Evolutionary conservation across 2,329 filamentous ascomycete genomes (phyloP), one percentile per base, ranked within the genome.

Genomic region (Calonectria hawksworthii): DNA sequence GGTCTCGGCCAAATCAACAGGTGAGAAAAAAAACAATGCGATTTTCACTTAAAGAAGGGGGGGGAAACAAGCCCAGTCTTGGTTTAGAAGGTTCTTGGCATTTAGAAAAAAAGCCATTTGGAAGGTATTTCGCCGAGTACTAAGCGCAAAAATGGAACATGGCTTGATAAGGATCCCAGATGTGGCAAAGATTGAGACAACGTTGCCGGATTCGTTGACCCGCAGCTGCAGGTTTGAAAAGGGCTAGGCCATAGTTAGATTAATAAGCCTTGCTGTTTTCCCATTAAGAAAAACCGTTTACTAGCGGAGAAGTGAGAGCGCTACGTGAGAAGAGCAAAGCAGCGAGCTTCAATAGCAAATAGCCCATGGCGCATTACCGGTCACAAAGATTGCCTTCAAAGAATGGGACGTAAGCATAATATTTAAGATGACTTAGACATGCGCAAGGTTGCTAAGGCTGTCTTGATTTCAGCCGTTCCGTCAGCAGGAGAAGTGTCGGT

Each of bases 191-290:
- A 13, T 23, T 47, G 44, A 47, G 44, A 47, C 44, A 47, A 23
- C 9, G 13, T 23, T 23, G 4, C 44, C n/a, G 5, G 10, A 47
- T 47, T 47, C n/a, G 10, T 13, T 47, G 23, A 8, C 3, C 11
- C n/a, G 44, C 44, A 47, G 44, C 8, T 47, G n/a, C 44, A 47
- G 44, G 21, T 11, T 23, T 7, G 2, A 23, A 18, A 1, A 8
- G 4, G 8, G 3, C 21, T 1, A 13, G 10, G 5, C 8, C 9
- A 47, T 23, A 13, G 9, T 23, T 4, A 5, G 13, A 13, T 47
- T 13, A 4, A 13, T 47, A 13, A 11, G 0, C 5, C 11, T 23
- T 21, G n/a, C 1, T 5, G 13, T 5, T n/a, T 23, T 23, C 0
- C 8, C 1, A 8, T 2, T 2, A 23, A 47, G 21, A 5, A 13